phyloP scores from a whole-genome alignment of 2,329 filamentous ascomycete species.

The Alternaria sp. region DNA sequence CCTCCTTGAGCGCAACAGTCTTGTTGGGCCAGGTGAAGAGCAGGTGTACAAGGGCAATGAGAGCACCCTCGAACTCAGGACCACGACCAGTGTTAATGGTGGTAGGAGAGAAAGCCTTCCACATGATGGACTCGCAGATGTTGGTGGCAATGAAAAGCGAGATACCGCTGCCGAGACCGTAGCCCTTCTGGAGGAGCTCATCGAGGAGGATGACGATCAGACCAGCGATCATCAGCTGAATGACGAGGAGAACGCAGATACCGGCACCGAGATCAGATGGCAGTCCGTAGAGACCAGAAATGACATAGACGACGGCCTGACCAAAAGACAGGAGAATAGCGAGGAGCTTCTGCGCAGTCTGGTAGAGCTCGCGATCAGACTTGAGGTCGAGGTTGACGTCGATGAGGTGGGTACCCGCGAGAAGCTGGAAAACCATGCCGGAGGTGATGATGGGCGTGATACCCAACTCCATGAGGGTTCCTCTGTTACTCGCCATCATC shows the following conservation, averaged over 20 bases:
- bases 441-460: constrained; percentile 98
- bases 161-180: constrained; percentile 97
- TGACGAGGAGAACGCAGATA: constrained; percentile 97
- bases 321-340: constrained; percentile 98
- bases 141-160: constrained; percentile 99
- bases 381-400: constrained; percentile 99
- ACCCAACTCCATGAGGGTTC: constrained; percentile 94
- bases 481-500: constrained; percentile 99
- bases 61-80: constrained; percentile 97
- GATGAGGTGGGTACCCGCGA: constrained; percentile 98
- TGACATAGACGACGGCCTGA: constrained; percentile 96
- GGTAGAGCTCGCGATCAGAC: constrained; percentile 99
- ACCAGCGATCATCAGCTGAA: constrained; percentile 96
- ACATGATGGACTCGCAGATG: constrained; percentile 99
- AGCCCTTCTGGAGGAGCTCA: constrained; percentile 99
- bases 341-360: constrained; percentile 92
- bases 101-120: constrained; percentile 99
- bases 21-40: constrained; percentile 99
- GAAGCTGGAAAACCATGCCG: constrained; percentile 99
- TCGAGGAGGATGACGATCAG: constrained; percentile 99
- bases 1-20: constrained; percentile 92
- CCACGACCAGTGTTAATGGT: constrained; percentile 99
- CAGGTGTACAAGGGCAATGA: constrained; percentile 97
- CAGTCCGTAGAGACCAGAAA: constrained; percentile 91
- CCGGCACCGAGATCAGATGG: constrained; percentile 96